Evolutionary conservation across 176 grass and related monocot genomes (phyloP), one percentile per base, ranked within the genome.

Genomic region (Oryza rufipogon): DNA sequence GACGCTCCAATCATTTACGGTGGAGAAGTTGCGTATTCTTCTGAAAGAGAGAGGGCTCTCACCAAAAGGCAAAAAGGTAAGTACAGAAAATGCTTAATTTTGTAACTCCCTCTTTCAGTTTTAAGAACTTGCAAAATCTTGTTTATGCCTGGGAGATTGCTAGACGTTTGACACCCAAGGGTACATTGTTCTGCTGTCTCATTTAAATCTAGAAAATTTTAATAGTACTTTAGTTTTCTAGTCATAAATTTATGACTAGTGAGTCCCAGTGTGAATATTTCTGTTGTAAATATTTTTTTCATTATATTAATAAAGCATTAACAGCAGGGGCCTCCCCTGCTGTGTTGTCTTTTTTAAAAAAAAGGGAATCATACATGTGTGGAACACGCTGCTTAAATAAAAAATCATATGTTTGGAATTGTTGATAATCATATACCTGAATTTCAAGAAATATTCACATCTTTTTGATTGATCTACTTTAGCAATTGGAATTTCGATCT

Each of bases 11-110:
- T 86, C 87, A 46, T 87, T 90, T 83, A 94, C 90, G 7, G 90
- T 94, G 52, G 92, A 94, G 44, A 85, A 83, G 36, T 81, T 94
- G 51, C 84, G 92, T 13, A 80, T 85, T 25, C 92, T 92, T 87
- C 77, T 94, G 41, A 94, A 90, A 75, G 90, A 88, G 34, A 94
- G 75, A 85, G 87, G 92, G 7, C 78, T 94, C 16, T 90, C 92
- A 52, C 73, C 78, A 41, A 94, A 83, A 88, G 92, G 92, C 10
- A 91, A 89, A 88, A 94, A 94, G 87, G 90, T 28, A 88, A 88
- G 58, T 39, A 42, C 52, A 66, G 22, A 66, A 63, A 73, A 67
- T 75, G 25, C 36, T 83, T 34, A 38, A 38, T 12, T 26, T 56
- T 77, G 16, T 80, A 49, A 54, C 19, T 75, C 70, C 6, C 13